Conservation (phyloP, 805 yeast genomes). For the Sugiyamaella chiloensis region DNA sequence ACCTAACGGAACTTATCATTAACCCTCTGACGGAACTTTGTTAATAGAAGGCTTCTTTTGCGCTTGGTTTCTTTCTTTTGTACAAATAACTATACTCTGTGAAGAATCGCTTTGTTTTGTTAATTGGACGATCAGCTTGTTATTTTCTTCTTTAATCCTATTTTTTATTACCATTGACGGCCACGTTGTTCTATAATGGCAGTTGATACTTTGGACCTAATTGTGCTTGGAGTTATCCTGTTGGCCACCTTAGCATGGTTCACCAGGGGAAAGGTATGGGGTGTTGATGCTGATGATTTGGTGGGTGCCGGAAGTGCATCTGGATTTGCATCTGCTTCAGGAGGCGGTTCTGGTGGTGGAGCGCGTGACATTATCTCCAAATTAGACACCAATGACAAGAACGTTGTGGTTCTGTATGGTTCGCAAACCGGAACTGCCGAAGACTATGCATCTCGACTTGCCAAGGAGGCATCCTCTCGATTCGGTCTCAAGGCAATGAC, state of each 20-base stretch:
- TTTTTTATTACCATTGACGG: too few species aligned
- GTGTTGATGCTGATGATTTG: constrained; percentile 24
- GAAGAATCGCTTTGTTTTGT: too few species aligned
- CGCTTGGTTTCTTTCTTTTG: too few species aligned
- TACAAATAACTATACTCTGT: too few species aligned
- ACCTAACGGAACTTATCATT: too few species aligned
- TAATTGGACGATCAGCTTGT: too few species aligned
- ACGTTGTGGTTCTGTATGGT: constrained; percentile 78
- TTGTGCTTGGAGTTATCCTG: constrained; percentile 63
- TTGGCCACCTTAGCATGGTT: constrained; percentile 64
- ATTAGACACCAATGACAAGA: constrained; percentile 60
- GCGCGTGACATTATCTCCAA: constrained; percentile 31
- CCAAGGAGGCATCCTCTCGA: constrained; percentile 80
- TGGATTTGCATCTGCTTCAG: constrained; percentile 22
- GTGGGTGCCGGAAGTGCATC: constrained; percentile 22
- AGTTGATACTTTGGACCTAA: constrained; percentile 66
- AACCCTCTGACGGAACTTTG: too few species aligned
- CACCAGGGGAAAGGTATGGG: constrained; percentile 59
- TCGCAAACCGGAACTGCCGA: constrained; percentile 99
- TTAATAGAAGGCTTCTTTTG: too few species aligned
- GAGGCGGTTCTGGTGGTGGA: constrained; percentile 20
- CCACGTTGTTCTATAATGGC: constrained; percentile 13
- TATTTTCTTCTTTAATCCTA: too few species aligned
- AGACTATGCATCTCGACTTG: constrained; percentile 86
- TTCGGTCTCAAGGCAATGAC: constrained; percentile 80